A percentile compares a stretch with the other conserved stretches of the same genome.
phyloP scores from a whole-genome alignment of 2,329 filamentous ascomycete genomes.

The Ascosphaera acerosa region DNA sequence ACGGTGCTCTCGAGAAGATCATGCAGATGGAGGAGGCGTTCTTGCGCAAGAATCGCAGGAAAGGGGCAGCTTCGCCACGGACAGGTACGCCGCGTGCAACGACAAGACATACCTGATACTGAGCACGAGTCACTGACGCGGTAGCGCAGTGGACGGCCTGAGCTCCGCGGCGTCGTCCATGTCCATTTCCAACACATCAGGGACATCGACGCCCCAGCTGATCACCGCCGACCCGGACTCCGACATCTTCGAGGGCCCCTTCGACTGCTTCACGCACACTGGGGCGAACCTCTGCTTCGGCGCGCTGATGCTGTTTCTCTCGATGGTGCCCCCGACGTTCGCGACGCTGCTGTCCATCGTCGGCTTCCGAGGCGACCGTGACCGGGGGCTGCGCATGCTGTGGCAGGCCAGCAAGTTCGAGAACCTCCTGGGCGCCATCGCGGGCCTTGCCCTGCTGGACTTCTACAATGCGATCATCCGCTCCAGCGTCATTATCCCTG shows the following conservation, averaged over 20 bases:
- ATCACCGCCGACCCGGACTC: conserved; percentile 32
- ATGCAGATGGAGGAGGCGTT: conserved; percentile 45
- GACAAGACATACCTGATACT: too few relatives aligned
- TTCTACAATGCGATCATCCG: conserved; percentile 78
- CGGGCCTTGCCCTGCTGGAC: conserved; percentile 51
- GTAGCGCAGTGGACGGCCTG: too few relatives aligned
- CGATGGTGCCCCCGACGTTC: conserved; percentile 77
- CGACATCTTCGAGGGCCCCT: conserved; percentile 42
- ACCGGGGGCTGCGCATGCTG: conserved; percentile 57
- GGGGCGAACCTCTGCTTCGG: conserved; percentile 80
- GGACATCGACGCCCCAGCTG: too few relatives aligned
- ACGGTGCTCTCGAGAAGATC: conserved; percentile 54
- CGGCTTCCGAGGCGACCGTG: conserved; percentile 72
- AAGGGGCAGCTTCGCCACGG: too few relatives aligned
- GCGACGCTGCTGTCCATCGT: conserved; percentile 66
- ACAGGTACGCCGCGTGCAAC: too few relatives aligned
- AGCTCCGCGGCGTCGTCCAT: too few relatives aligned
- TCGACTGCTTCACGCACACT: conserved; percentile 74
- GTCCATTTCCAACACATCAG: too few relatives aligned
- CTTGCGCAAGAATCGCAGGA: too few relatives aligned
- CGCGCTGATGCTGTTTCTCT: conserved; percentile 62
- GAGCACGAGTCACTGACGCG: too few relatives aligned
- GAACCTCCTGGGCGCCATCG: conserved; percentile 82
- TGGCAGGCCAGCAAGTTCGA: conserved; percentile 71
- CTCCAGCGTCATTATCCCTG: conserved; percentile 65